Base-by-base conservation (phyloP, 2,329 filamentous ascomycete genomes). In the Arachnopeziza araneosa region DNA sequence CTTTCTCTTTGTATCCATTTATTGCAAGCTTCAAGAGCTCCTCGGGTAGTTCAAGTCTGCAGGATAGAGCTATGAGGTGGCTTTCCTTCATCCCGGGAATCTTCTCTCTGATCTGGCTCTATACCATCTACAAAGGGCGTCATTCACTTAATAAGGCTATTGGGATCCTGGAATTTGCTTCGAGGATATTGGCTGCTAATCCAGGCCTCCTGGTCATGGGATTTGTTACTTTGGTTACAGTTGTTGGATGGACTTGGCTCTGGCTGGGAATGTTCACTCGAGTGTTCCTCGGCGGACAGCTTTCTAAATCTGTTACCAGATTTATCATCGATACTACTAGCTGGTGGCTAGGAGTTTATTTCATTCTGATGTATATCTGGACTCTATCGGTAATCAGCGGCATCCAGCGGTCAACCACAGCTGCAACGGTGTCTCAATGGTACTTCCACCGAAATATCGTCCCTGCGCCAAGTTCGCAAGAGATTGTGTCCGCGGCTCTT, bases 231-330 rank as follows among this genome's bases (percentile, higher is more conserved):
- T 81, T 98, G 17, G 82, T 79, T 7, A 78, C 87, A 24, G 88
- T 96, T 51, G 89, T 97, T 10, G 77, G 85, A 17, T 98, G 93
- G 89, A 97, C 93, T 0, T 99, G 95, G 95, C 75, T 90, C 7
- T 99, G 95, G 95, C 85, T 98, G 67, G 86, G 87, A 68, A 97
- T 99, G 92, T 98, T 99, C 75, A 93, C 93, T 8, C 84, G 92
- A 52, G 87, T 98, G 60, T 99, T 99, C 74, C 85, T 98, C 61
- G 91, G 91, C n/a, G 95, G 95, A 0, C 89, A 93, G 73, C 86
- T 93, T 65, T 85, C 86, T 12, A 86, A 85, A n/a, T 68, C 69
- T 22, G 59, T 71, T 19, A 84, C 82, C 62, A 77, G 73, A 22
- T 97, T 96, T 75, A 83, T 96, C 69, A 91, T 98, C 70, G 89